Evolutionary conservation across 106 monocot species (phyloP), one percentile per base, ranked within the genome.

Genomic region (Posidonia australis): DNA sequence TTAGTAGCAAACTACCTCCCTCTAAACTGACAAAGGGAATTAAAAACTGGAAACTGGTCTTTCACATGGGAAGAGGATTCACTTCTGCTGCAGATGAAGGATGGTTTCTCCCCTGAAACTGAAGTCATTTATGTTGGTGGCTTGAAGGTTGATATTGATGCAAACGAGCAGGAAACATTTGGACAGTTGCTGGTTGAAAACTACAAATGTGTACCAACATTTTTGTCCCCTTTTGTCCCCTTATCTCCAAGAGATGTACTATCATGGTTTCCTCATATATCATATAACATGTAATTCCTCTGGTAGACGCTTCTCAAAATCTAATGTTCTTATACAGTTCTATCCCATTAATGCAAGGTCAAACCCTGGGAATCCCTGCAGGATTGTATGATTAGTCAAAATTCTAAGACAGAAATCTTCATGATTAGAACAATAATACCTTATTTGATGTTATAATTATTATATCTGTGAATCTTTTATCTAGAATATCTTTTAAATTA

Each of bases 61-160:
- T 86, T 92, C 67, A 25, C 77, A 0, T 86, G 84, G 86, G 91
- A 92, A 66, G 91, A 92, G 32, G 87, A 84, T 26, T 87, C 92
- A 13, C 84, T 92, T 7, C 77, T 92, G 14, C 82, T 87, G 10
- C 86, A 92, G 75, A 78, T 92, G 44, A 84, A 82, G 62, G 87
- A 92, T 44, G 86, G 87, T 1, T 54, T 92, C 20, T 82, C 87
- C 3, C 1, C 66, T 31, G 87, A 84, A 53, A 87, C 83, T 70
- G 92, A 87, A 63, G 86, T 86, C 48, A 61, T 81, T 44, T 86
- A 76, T 67, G 70, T 85, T 27, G 85, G 85, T 0, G 72, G 70
- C 16, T 70, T 85, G 20, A 70, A 69, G 16, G 68, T 56, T 59
- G 71, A 73, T 17, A 62, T 85, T 5, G 62, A 60, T 20, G 54